These are phyloP conservation scores for Tylopilus felleus DNA, from an alignment of 768 basidiomycete genomes.

Conservation along the genomic window DNA sequence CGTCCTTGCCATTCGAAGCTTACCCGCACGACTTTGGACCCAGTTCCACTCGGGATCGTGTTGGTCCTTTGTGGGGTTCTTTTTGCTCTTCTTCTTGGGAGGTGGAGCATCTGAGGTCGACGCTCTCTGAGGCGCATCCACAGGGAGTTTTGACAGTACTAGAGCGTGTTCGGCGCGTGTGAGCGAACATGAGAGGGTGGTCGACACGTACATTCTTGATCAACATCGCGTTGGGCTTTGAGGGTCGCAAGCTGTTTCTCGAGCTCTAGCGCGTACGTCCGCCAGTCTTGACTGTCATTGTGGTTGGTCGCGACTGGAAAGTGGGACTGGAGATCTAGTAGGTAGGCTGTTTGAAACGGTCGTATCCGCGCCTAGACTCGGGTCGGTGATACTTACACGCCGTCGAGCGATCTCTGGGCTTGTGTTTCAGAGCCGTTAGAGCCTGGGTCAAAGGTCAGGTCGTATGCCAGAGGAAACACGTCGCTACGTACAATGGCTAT, in stretches of 20 bases:
- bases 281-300: conserved; percentile 14
- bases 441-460: conserved; percentile 14
- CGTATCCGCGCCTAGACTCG: background rate
- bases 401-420: conserved; percentile 23
- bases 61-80: conserved; percentile 14
- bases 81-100: conserved; percentile 29
- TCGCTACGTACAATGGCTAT: conserved; percentile 25
- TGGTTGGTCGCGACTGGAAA: conserved; percentile 18
- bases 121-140: conserved; percentile 12
- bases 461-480: too few species aligned
- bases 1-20: background rate
- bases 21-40: conserved; percentile 22
- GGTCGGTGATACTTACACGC: conserved; percentile 11
- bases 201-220: conserved; percentile 22
- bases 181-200: background rate
- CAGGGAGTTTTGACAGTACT: conserved; percentile 23
- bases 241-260: conserved; percentile 22
- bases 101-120: conserved; percentile 18
- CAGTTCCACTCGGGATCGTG: conserved; percentile 19
- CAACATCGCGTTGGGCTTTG: conserved; percentile 20
- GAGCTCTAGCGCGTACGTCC: conserved; percentile 29
- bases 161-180: background rate
- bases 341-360: conserved; percentile 20
- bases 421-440: conserved; percentile 23
- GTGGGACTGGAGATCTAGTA: conserved; percentile 25